A percentile compares a stretch with the other conserved stretches of the same genome.
These are phyloP conservation scores for Diaporthe ampelina DNA, from an alignment of 2,329 filamentous ascomycete species.

Conservation along the genomic window DNA sequence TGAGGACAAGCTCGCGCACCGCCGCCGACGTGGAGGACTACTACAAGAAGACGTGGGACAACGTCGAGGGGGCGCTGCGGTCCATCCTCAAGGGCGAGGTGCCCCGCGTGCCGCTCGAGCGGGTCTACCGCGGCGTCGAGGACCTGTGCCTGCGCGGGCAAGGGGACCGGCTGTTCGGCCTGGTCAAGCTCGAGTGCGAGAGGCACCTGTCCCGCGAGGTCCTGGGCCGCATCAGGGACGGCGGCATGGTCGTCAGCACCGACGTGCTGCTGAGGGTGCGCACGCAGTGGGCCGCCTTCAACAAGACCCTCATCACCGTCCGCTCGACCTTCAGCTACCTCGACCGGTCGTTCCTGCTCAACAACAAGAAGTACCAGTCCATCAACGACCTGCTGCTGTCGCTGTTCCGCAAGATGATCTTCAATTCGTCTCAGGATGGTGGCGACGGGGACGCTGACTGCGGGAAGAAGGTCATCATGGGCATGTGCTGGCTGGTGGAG, in stretches of 20 bases:
- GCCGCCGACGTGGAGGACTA: slow-evolving; percentile 79
- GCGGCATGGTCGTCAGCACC: slow-evolving; percentile 68
- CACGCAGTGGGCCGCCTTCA: slow-evolving; percentile 82
- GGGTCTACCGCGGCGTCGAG: slow-evolving; percentile 91
- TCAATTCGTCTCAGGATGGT: slow-evolving; percentile 49
- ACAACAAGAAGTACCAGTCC: slow-evolving; percentile 76
- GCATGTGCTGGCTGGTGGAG: slow-evolving; percentile 82
- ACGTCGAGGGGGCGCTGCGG: slow-evolving; percentile 80
- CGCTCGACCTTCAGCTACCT: slow-evolving; percentile 94
- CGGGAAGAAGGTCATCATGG: slow-evolving; percentile 58
- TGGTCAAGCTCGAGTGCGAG: slow-evolving; percentile 76
- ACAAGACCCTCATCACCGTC: slow-evolving; percentile 76
- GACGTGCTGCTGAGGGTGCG: slow-evolving; percentile 72
- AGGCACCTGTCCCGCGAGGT: slow-evolving; percentile 75
- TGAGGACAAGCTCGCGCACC: slow-evolving; percentile 73
- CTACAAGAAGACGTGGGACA: slow-evolving; percentile 80
- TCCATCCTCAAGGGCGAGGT: slow-evolving; percentile 78
- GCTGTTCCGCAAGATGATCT: slow-evolving; percentile 77
- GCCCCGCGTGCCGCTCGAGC: slow-evolving; percentile 83
- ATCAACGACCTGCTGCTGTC: slow-evolving; percentile 86
- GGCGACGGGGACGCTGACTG: slow-evolving; percentile 37
- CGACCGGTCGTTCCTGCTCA: slow-evolving; percentile 88
- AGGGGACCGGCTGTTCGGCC: slow-evolving; percentile 76
- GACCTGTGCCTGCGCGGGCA: slow-evolving; percentile 87
- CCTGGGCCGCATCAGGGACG: slow-evolving; percentile 65